Base-by-base conservation (phyloP, 176 grass and related monocot genomes). In the Carex scoparia region DNA sequence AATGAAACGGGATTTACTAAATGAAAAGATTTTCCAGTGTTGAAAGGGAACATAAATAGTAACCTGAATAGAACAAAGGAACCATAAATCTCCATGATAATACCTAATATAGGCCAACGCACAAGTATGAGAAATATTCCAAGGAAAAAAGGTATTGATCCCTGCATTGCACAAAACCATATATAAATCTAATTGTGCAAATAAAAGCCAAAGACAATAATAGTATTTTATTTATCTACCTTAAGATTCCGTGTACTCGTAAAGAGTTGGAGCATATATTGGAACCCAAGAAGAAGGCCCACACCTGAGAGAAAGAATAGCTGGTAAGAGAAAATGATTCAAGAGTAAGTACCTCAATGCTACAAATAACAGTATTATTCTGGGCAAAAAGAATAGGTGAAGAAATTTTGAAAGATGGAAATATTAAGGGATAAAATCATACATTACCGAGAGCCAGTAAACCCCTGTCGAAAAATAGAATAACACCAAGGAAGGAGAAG, bases 401-500 rank as follows among this genome's bases (percentile, higher is more conserved):
- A 31, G 23, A 55, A 53, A 56, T n/a, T 44, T 79, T 37, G 6
- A 83, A 81, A 44, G 1, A 91, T 69, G 31, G 65, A 75, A 65
- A 84, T 53, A 61, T 0, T 80, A 84, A 63, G 79, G 23, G 82
- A 56, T 64, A 79, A 83, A 81, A 80, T 84, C 95, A 89, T 23
- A 23, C 23, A 23, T 98, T 98, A 93, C 92, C 95, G 30, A 98
- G 92, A 88, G 95, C 95, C 81, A 98, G 94, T 85, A 98, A 93
- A 48, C 95, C 95, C 86, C 95, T 91, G 64, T 98, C 95, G 6
- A 98, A 98, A 84, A 98, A 93, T 85, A 98, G 91, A 79, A 98
- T 90, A 66, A 94, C 79, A 65, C 87, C 95, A 66, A 98, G 89
- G 86, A 98, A 94, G 19, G 92, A 87, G 88, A 98, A 98, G 67